Base-by-base conservation (phyloP, 2,329 filamentous ascomycete genomes). In the Thelonectria rubi region DNA sequence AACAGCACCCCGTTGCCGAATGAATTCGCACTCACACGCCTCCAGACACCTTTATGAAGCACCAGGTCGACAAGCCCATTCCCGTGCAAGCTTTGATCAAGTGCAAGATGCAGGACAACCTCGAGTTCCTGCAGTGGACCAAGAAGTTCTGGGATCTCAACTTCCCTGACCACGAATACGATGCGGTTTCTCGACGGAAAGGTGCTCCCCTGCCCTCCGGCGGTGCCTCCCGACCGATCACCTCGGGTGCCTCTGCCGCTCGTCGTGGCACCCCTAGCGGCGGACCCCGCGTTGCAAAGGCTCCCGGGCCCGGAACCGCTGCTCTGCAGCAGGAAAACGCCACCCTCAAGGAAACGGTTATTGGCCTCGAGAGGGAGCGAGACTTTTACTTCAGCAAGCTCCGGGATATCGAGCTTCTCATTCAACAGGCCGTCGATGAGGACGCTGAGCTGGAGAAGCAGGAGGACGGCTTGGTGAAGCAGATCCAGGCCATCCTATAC, bases 101-200 rank as follows among this genome's bases (percentile, higher is more conserved):
- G 80, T 99, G 95, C 85, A 97, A 97, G 84, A 99, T 99, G 94
- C 95, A 99, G 85, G 95, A 99, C 80, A 99, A 99, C 82, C 91
- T 99, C 72, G 95, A 98, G 76, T 99, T 99, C 78, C 84, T 99
- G 63, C 95, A 99, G 81, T 99, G 93, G 91, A 90, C 90, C 62
- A 99, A 99, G 86, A 85, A 86, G 71, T 97, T 93, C 83, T 99
- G 95, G 95, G 95, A 99, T 75, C 92, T 97, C 76, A 93, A 97
- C 84, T 99, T 92, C 80, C 95, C 95, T 8, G 95, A 95, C 62
- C 93, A 95, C 73, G 95, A 98, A 67, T 99, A 99, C 82, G 95
- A 99, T 76, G 93, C 95, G 11, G 86, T 97, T 24, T 84, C 85
- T 57, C 88, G 95, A 74, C 87, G 95, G 77, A 97, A 97, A 80